Conservation (phyloP, 2,329 filamentous ascomycete genomes). For the Drechslerella dactyloides region DNA sequence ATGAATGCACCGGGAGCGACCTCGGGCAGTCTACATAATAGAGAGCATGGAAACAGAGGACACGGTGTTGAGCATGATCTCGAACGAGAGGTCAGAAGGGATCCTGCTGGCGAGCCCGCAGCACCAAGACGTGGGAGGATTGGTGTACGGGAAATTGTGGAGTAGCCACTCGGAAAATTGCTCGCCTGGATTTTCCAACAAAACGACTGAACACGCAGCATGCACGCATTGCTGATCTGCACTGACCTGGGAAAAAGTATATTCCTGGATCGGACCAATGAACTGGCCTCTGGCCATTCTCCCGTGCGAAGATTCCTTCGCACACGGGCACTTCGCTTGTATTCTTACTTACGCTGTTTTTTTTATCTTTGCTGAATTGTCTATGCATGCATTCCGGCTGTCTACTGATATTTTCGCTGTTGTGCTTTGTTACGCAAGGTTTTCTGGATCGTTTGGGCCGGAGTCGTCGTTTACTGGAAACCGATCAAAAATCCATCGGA, state of each 20-base stretch:
- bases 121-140: conserved; percentile 38
- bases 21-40: conserved; percentile 34
- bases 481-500: neutral
- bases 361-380: neutral
- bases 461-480: conserved; percentile 10
- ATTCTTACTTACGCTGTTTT: conserved; percentile 2
- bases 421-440: conserved; percentile 7
- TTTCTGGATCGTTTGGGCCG: neutral
- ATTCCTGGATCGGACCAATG: too few species aligned
- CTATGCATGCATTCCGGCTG: neutral
- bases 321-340: neutral
- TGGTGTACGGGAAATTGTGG: conserved; percentile 45
- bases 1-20: conserved; percentile 4
- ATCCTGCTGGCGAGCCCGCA: conserved; percentile 11
- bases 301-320: neutral
- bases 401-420: neutral
- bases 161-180: conserved; percentile 2
- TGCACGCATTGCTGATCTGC: too few species aligned
- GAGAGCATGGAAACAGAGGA: conserved; percentile 32
- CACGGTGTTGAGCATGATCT: conserved; percentile 19
- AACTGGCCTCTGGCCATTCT: neutral
- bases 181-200: too few species aligned
- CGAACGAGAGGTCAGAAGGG: conserved; percentile 18
- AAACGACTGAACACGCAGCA: too few species aligned
- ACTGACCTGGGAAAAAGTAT: too few species aligned